Percentiles rank a stretch among this genome's conserved stretches.
Evolutionary conservation across 2,329 filamentous ascomycete species (phyloP).

Genomic region (Simplicillium sp.): DNA sequence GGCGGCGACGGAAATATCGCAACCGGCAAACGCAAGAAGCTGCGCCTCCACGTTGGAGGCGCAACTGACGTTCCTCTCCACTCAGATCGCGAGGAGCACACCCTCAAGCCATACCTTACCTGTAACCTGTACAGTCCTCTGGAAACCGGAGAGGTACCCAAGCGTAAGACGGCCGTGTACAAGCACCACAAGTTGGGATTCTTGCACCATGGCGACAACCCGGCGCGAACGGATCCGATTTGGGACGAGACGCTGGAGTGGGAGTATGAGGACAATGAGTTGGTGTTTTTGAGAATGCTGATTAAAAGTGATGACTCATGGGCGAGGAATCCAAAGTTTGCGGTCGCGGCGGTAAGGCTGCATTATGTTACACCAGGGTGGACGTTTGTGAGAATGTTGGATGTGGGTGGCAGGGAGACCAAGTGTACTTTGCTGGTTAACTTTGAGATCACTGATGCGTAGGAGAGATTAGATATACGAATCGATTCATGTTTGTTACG

Average conservation of each 20-base stretch:
- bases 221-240: slow-evolving; percentile 48
- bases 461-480: too few species aligned
- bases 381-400: slow-evolving; percentile 56
- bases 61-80: slow-evolving; percentile 52
- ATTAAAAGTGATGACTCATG: slow-evolving; percentile 60
- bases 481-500: too few species aligned
- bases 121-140: slow-evolving; percentile 54
- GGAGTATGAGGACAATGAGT: slow-evolving; percentile 58
- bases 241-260: slow-evolving; percentile 60
- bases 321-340: slow-evolving; percentile 51
- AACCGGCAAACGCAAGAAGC: slow-evolving; percentile 34
- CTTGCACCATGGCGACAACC: slow-evolving; percentile 48
- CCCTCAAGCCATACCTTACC: slow-evolving; percentile 55
- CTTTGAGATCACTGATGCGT: slow-evolving; percentile 43
- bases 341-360: slow-evolving; percentile 50
- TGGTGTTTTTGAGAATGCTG: slow-evolving; percentile 54
- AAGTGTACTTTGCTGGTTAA: slow-evolving; percentile 51
- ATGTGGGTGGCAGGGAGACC: slow-evolving; percentile 55
- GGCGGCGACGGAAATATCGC: slow-evolving; percentile 42
- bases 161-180: slow-evolving; percentile 53
- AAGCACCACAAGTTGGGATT: slow-evolving; percentile 48
- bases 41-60: slow-evolving; percentile 51
- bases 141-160: slow-evolving; percentile 37
- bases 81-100: slow-evolving; percentile 35
- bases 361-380: slow-evolving; percentile 47